Percentiles rank a stretch among this genome's conserved stretches.
Conservation (phyloP, 208 protist genomes). For the Trypanosoma avium region DNA sequence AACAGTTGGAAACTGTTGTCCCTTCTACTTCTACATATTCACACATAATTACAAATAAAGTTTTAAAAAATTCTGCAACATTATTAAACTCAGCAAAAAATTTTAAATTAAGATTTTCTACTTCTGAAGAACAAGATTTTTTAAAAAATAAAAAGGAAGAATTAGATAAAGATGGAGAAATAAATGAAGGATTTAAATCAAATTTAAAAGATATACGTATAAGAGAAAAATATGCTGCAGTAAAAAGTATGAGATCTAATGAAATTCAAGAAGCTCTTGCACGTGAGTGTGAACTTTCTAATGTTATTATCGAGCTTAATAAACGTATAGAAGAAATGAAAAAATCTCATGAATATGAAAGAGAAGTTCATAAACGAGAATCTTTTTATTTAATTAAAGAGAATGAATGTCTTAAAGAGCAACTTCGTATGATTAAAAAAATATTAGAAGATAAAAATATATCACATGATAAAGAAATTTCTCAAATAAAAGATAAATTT, state of each 20-base stretch:
- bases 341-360: conserved; percentile 12
- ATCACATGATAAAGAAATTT: conserved; percentile 1
- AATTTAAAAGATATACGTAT: not conserved
- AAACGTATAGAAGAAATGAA: conserved; percentile 10
- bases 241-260: conserved; percentile 22
- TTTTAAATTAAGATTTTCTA: no score
- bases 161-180: not conserved
- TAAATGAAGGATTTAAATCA: not conserved
- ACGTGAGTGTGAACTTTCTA: conserved; percentile 20
- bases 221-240: conserved; percentile 15
- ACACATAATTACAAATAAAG: no score
- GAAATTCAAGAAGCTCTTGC: conserved; percentile 26
- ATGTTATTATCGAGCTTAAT: conserved; percentile 19
- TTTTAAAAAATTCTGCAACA: no score
- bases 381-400: conserved; percentile 26
- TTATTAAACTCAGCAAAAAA: no score
- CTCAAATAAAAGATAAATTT: not conserved
- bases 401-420: conserved; percentile 16
- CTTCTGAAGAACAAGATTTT: no score
- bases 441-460: not conserved
- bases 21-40: no score
- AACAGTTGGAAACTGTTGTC: no score
- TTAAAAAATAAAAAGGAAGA: no score
- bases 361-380: conserved; percentile 15
- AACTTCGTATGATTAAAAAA: conserved; percentile 10